phyloP scores from a whole-genome alignment of 192 early-diverging fungal species.

The Gaertneriomyces sp. region DNA sequence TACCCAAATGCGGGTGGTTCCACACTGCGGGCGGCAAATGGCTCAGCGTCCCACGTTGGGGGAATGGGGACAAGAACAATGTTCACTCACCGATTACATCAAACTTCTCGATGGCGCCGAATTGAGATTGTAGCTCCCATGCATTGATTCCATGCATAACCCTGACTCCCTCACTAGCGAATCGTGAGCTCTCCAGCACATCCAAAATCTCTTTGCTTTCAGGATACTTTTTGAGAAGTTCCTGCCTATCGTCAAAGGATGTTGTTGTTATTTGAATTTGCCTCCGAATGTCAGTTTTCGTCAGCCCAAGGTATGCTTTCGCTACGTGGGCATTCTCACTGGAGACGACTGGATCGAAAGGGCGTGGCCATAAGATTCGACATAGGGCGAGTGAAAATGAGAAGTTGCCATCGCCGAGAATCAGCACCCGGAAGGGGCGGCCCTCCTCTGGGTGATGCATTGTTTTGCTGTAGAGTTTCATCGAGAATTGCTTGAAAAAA shows the following conservation, averaged over 20 bases:
- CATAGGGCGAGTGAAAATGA: slow-evolving; percentile 49
- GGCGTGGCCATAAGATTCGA: slow-evolving; percentile 31
- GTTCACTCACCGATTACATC: slow-evolving; percentile 23
- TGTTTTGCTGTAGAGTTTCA: background rate
- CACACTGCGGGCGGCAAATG: slow-evolving; percentile 31
- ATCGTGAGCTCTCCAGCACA: slow-evolving; percentile 14
- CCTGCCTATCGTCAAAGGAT: slow-evolving; percentile 43
- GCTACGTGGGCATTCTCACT: slow-evolving; percentile 6
- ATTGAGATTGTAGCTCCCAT: slow-evolving; percentile 45
- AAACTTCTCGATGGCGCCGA: slow-evolving; percentile 19
- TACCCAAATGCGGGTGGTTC: slow-evolving; percentile 62
- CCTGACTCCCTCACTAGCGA: slow-evolving; percentile 22
- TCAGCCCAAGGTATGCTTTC: slow-evolving; percentile 24
- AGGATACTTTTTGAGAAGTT: slow-evolving; percentile 47
- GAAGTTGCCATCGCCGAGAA: slow-evolving; percentile 48
- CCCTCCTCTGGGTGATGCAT: background rate
- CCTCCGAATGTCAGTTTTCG: background rate
- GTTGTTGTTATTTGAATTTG: slow-evolving; percentile 38
- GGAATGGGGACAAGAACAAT: background rate
- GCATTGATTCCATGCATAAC: slow-evolving; percentile 52
- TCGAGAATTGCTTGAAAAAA: too few species aligned
- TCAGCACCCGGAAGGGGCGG: slow-evolving; percentile 23
- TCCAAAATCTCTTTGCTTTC: slow-evolving; percentile 39
- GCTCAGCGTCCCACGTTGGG: too few species aligned
- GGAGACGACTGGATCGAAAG: background rate